Evolutionary conservation across 2,329 filamentous ascomycete genomes (phyloP).

Genomic region (Fusarium guadeloupense): DNA sequence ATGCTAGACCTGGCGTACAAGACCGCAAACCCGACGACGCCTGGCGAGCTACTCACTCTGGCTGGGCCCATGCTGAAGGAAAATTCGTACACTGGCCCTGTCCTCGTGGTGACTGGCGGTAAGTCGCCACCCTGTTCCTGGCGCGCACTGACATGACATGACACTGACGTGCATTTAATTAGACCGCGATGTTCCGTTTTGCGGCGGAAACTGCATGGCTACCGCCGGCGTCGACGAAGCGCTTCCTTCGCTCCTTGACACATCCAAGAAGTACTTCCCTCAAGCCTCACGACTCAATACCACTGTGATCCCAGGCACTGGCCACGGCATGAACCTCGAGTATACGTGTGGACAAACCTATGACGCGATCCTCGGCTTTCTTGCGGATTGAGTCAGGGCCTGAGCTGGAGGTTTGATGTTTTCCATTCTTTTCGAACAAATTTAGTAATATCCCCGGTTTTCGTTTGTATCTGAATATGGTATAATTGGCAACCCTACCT

Average conservation of each 20-base stretch:
- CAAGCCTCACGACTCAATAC: conserved; percentile 60
- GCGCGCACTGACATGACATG: conserved; percentile 17
- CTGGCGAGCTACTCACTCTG: conserved; percentile 68
- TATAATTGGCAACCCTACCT: too few relatives aligned
- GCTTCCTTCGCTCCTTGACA: conserved; percentile 54
- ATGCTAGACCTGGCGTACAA: conserved; percentile 57
- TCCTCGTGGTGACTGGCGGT: conserved; percentile 67
- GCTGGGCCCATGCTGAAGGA: conserved; percentile 48
- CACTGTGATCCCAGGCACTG: conserved; percentile 62
- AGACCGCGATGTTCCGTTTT: conserved; percentile 65
- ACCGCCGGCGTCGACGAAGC: conserved; percentile 51
- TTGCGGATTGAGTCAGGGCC: conserved; percentile 21
- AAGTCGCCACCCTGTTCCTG: too few relatives aligned
- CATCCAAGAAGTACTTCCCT: conserved; percentile 53
- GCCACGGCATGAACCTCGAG: conserved; percentile 61
- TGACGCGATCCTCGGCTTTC: conserved; percentile 50
- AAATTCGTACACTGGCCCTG: conserved; percentile 61
- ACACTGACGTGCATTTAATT: too few relatives aligned
- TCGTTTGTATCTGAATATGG: too few relatives aligned
- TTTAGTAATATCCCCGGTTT: too few relatives aligned
- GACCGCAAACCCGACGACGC: conserved; percentile 64
- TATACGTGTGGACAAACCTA: conserved; percentile 49
- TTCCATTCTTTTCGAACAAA: too few relatives aligned
- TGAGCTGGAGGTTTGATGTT: too few relatives aligned
- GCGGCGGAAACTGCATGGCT: conserved; percentile 67